phyloP scores from a whole-genome alignment of 148 eudicot genomes.

The Rhododendron griersonianum region DNA sequence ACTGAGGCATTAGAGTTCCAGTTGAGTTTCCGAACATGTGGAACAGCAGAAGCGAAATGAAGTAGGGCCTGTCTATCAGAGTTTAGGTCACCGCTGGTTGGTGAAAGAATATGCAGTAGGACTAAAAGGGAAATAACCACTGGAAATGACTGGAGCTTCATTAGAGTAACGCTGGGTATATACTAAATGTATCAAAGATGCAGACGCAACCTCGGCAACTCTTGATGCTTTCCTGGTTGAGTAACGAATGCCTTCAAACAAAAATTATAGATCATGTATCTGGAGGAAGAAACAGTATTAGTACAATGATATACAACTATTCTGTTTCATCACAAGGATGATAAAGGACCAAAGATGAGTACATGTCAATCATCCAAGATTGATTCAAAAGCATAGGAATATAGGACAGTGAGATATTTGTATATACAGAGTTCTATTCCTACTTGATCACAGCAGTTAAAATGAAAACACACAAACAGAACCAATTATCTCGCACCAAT shows the following conservation, averaged over 20 bases:
- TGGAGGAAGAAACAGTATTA: constrained; percentile 9
- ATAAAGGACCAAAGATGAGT: neutral
- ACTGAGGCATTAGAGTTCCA: constrained; percentile 49
- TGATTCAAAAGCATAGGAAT: neutral
- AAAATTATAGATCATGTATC: constrained; percentile 5
- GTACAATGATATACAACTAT: neutral
- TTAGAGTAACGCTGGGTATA: constrained; percentile 14
- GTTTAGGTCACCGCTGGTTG: constrained; percentile 43
- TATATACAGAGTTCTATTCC: neutral
- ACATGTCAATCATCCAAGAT: neutral
- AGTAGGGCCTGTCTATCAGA: constrained; percentile 73
- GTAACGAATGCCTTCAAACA: neutral
- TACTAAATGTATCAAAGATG: neutral
- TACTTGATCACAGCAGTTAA: neutral
- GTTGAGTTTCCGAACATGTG: constrained; percentile 61
- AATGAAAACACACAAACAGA: neutral
- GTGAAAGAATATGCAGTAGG: constrained; percentile 25
- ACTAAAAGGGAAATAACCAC: constrained; percentile 21
- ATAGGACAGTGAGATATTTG: neutral
- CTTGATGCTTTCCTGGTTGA: constrained; percentile 3
- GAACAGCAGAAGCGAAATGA: constrained; percentile 58
- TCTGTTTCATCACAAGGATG: neutral
- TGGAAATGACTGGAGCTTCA: constrained; percentile 34
- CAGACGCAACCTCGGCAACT: neutral
- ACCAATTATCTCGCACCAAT: neutral